Conservation (phyloP, 2,329 filamentous ascomycete species). For the Penicillium sp. region DNA sequence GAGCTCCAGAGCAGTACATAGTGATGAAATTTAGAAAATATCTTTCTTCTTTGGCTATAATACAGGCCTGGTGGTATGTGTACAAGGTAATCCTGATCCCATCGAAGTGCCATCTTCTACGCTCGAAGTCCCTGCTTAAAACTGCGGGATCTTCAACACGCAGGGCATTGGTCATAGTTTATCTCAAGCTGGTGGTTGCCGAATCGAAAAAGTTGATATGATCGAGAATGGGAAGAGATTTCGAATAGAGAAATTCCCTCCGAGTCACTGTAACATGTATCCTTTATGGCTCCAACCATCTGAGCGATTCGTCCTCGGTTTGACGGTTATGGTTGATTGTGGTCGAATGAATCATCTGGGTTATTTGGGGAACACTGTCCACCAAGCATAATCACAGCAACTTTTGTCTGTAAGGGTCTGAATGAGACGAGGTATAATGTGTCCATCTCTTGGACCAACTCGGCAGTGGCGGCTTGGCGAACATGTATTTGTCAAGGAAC, state of each 20-base stretch:
- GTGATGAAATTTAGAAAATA: too few relatives aligned
- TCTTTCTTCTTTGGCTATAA: not conserved
- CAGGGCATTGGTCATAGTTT: too few relatives aligned
- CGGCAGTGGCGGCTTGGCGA: conserved; percentile 34
- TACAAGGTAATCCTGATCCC: not conserved
- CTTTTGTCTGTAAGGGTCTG: conserved; percentile 20
- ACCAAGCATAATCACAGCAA: conserved; percentile 11
- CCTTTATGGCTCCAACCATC: too few relatives aligned
- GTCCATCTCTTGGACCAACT: conserved; percentile 41
- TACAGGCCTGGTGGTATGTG: not conserved
- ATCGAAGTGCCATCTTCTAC: too few relatives aligned
- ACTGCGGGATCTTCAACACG: too few relatives aligned
- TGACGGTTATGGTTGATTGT: not conserved
- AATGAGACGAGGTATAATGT: conserved; percentile 14
- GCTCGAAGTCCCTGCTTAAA: not conserved
- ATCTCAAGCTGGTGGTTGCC: too few relatives aligned
- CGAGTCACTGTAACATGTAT: too few relatives aligned
- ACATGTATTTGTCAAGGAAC: conserved; percentile 47
- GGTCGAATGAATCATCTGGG: not conserved
- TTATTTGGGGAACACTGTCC: not conserved
- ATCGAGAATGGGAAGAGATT: too few relatives aligned
- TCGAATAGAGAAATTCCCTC: too few relatives aligned
- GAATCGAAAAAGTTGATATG: too few relatives aligned
- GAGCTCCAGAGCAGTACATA: too few relatives aligned
- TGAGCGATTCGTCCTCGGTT: not conserved